Evolutionary conservation across 1,284 basidiomycete genomes (phyloP).

Genomic region (Apiotrichum domesticum): DNA sequence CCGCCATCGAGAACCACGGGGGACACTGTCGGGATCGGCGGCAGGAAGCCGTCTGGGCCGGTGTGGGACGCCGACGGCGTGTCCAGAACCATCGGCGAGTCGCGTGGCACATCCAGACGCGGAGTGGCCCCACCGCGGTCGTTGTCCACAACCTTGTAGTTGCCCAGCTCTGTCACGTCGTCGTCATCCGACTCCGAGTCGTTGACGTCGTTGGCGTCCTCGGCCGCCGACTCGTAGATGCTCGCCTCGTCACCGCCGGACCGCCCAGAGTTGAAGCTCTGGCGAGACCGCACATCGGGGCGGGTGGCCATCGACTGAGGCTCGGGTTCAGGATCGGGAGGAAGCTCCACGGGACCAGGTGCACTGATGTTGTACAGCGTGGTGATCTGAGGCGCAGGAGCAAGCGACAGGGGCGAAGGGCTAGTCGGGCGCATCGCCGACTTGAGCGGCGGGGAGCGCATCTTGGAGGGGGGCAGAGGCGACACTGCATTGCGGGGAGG

Average conservation of each 20-base stretch:
- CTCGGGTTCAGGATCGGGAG: slow-evolving; percentile 9
- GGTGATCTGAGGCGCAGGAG: slow-evolving; percentile 10
- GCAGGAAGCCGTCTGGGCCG: not conserved
- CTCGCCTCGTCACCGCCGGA: slow-evolving; percentile 19
- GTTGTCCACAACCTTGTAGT: slow-evolving; percentile 42
- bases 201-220: slow-evolving; percentile 17
- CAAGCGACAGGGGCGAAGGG: slow-evolving; percentile 18
- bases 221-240: slow-evolving; percentile 44
- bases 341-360: slow-evolving; percentile 36
- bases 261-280: slow-evolving; percentile 17
- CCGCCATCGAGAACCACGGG: not conserved
- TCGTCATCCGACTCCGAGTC: slow-evolving; percentile 29
- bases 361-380: slow-evolving; percentile 37
- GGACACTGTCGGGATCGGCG: not conserved
- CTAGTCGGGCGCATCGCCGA: slow-evolving; percentile 41
- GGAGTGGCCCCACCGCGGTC: slow-evolving; percentile 3
- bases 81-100: not conserved
- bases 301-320: not conserved
- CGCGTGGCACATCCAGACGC: not conserved
- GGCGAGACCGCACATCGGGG: slow-evolving; percentile 3
- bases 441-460: slow-evolving; percentile 42
- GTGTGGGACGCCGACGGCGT: not conserved
- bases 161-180: slow-evolving; percentile 16
- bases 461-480: slow-evolving; percentile 37
- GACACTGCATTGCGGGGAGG: slow-evolving; percentile 8